phyloP scores from a whole-genome alignment of 768 basidiomycete species.

The Amanita inopinata region DNA sequence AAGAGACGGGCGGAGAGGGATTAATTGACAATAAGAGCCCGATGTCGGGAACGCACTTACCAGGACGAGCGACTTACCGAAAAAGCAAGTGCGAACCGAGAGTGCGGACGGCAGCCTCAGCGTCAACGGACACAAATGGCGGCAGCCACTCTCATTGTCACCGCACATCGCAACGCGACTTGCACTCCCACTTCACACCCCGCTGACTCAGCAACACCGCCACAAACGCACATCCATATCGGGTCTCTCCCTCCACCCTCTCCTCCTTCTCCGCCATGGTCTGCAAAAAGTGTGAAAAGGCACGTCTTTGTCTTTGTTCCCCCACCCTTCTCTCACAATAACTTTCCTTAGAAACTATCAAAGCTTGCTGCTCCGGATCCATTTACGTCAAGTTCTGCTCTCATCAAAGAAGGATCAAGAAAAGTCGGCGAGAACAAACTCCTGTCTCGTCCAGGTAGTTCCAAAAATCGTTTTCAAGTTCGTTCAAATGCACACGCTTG shows the following conservation, averaged over 20 bases:
- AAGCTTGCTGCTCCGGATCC: slow-evolving; percentile 88
- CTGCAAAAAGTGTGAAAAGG: slow-evolving; percentile 80
- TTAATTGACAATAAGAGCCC: slow-evolving; percentile 44
- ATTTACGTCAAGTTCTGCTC: slow-evolving; percentile 60
- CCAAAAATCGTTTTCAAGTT: slow-evolving; percentile 73
- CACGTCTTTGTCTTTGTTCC: slow-evolving; percentile 22
- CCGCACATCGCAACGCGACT: slow-evolving; percentile 23
- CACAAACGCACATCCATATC: background rate
- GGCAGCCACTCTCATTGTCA: slow-evolving; percentile 23
- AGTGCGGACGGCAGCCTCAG: slow-evolving; percentile 9
- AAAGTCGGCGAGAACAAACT: slow-evolving; percentile 85
- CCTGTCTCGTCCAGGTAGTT: slow-evolving; percentile 54
- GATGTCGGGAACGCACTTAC: slow-evolving; percentile 31
- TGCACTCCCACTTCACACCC: slow-evolving; percentile 2
- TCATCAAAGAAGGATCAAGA: slow-evolving; percentile 73
- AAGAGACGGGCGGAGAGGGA: slow-evolving; percentile 25
- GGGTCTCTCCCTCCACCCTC: slow-evolving; percentile 14
- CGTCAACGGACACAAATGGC: slow-evolving; percentile 26
- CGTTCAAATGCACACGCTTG: slow-evolving; percentile 18
- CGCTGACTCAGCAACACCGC: slow-evolving; percentile 5
- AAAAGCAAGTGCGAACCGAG: slow-evolving; percentile 29
- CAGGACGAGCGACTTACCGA: slow-evolving; percentile 23
- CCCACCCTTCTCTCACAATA: slow-evolving; percentile 13
- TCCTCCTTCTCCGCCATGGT: slow-evolving; percentile 48
- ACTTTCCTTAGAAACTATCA: slow-evolving; percentile 67